These are phyloP conservation scores for Grosmannia serpens DNA, from an alignment of 2,329 filamentous ascomycete species.

Conservation along the genomic window DNA sequence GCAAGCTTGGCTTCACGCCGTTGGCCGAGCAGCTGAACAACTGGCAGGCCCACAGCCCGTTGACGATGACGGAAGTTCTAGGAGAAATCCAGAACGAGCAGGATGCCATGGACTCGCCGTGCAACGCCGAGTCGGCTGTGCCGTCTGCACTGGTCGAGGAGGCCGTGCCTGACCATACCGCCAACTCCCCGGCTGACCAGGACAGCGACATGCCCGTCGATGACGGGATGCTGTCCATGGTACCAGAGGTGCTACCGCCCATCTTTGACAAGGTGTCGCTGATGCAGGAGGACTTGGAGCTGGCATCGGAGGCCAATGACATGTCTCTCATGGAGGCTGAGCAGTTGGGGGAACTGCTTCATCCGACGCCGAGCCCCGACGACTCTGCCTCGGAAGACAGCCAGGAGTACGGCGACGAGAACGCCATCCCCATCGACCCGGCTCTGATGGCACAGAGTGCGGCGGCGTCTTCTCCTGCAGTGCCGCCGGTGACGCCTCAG, in stretches of 20 bases:
- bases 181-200: too few relatives aligned
- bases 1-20: conserved; percentile 47
- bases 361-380: conserved; percentile 24
- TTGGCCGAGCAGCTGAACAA: conserved; percentile 48
- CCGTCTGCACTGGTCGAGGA: conserved; percentile 47
- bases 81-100: conserved; percentile 5
- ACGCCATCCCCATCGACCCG: conserved; percentile 45
- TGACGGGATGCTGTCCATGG: neutral
- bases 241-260: conserved; percentile 17
- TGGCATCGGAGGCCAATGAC: conserved; percentile 47
- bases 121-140: neutral
- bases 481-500: conserved; percentile 43
- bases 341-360: conserved; percentile 23
- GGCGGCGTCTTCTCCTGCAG: conserved; percentile 12
- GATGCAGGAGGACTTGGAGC: conserved; percentile 44
- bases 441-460: conserved; percentile 22
- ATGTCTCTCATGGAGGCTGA: conserved; percentile 43
- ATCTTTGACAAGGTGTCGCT: conserved; percentile 35
- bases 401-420: conserved; percentile 58
- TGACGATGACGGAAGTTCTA: conserved; percentile 22
- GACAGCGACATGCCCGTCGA: neutral
- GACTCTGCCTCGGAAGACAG: conserved; percentile 47
- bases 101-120: neutral
- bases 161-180: conserved; percentile 36
- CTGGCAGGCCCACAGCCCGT: conserved; percentile 52